Conservation (phyloP, 2,329 filamentous ascomycete species). For the Ramularia endophylla region DNA sequence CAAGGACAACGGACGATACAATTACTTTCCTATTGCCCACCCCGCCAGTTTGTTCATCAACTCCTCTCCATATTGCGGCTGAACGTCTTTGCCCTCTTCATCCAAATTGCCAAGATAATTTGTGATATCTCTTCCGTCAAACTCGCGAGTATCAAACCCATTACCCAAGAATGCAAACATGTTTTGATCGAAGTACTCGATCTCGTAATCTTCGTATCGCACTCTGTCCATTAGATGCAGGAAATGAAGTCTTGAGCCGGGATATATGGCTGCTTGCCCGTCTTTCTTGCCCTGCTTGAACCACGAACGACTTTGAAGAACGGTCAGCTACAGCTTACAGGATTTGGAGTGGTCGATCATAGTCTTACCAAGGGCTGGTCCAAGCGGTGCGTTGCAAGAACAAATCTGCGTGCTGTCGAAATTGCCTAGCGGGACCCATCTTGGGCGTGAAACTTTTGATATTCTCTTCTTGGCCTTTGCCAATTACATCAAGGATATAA, state of each 20-base stretch:
- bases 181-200: constrained; percentile 36
- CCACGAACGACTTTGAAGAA: constrained; percentile 23
- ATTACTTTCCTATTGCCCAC: constrained; percentile 23
- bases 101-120: constrained; percentile 39
- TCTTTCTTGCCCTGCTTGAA: constrained; percentile 34
- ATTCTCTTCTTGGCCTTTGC: constrained; percentile 38
- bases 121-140: constrained; percentile 44
- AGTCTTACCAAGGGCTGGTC: constrained; percentile 23
- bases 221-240: constrained; percentile 33
- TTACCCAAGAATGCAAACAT: constrained; percentile 39
- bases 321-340: too few species aligned
- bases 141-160: constrained; percentile 40
- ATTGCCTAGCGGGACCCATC: constrained; percentile 26
- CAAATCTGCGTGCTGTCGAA: constrained; percentile 37
- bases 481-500: constrained; percentile 37
- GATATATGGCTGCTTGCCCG: constrained; percentile 36
- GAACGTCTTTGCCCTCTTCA: constrained; percentile 34
- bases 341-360: too few species aligned
- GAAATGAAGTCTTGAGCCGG: constrained; percentile 35
- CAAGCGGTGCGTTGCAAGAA: constrained; percentile 36
- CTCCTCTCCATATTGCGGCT: constrained; percentile 37
- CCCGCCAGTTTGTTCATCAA: constrained; percentile 36
- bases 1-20: too few species aligned
- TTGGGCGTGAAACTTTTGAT: constrained; percentile 36
- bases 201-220: constrained; percentile 39